Evolutionary conservation across 805 yeast species (phyloP), one percentile per base, ranked within the genome.

Genomic region (Starmerella tilneyi): DNA sequence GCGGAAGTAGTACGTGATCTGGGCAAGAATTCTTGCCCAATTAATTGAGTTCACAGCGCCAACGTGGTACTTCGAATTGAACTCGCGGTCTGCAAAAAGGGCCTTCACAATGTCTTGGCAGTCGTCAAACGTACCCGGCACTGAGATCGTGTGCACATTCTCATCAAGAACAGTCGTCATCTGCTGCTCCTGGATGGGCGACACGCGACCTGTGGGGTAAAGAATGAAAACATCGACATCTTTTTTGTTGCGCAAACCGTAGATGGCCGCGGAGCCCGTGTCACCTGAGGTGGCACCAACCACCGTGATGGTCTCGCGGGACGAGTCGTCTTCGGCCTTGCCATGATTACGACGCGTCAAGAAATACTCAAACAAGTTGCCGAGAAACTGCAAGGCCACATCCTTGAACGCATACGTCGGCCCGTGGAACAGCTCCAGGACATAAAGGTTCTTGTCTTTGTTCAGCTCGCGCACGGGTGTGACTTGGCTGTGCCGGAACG

Each of bases 211-310:
- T 8, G 94, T 84, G 58, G 99, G 99, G 62, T 89, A 92, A 57
- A 92, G 69, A 53, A 92, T 92, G 66, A 92, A 92, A 19, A 92
- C 98, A 24, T 94, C 82, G n/a, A 92, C 96, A 63, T 92, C 97
- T 66, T 86, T 83, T 68, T 92, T 92, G 64, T 94, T 94, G 68
- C 98, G 76, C 55, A 92, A 74, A 44, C 99, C 99, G 67, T 92
- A 92, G 56, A 92, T 92, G 51, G 99, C 98, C 44, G 99, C 99
- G 44, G 95, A 83, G 49, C 99, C 99, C 38, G 99, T 92, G 60
- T 92, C 99, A 61, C 99, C 99, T 38, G 94, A 82, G 22, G 99
- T 92, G 35, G 99, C 99, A 60, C 99, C 99, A 47, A 92, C 96
- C 54, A 92, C 97, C 30, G 99, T 92, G 59, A 92, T 72, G 48